Percentiles rank a stretch among this genome's conserved stretches.
These are phyloP conservation scores for Annona cherimola DNA, from an alignment of 164 flowering plant species.

Conservation along the genomic window DNA sequence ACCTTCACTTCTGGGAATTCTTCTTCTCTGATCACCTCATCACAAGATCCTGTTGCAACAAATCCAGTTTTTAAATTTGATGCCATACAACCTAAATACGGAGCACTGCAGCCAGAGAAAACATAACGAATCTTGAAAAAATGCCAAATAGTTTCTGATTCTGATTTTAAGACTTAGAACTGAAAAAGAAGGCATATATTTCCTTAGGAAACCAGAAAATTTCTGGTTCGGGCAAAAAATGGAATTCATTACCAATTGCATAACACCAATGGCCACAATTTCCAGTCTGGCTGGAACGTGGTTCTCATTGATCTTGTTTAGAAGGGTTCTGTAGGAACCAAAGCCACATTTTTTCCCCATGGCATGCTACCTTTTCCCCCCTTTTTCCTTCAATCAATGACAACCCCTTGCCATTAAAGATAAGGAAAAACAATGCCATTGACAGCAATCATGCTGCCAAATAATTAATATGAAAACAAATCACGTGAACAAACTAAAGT, in stretches of 20 bases:
- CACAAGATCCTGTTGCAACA: constrained; percentile 35
- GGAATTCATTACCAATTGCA: not conserved
- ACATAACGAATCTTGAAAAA: too few relatives aligned
- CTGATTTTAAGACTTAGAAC: not conserved
- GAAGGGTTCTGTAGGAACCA: not conserved
- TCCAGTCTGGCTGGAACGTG: not conserved
- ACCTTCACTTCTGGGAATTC: constrained; percentile 83
- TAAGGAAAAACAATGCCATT: not conserved
- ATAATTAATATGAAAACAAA: too few relatives aligned
- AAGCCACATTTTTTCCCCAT: not conserved
- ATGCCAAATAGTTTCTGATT: too few relatives aligned
- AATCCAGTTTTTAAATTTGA: constrained; percentile 5
- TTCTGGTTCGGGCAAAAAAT: not conserved
- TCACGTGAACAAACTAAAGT: not conserved
- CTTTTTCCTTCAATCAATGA: not conserved
- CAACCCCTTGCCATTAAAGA: not conserved
- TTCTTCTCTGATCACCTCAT: constrained; percentile 46
- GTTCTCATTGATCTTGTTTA: not conserved
- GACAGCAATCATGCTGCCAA: not conserved
- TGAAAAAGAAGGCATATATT: not conserved
- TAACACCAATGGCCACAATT: too few relatives aligned
- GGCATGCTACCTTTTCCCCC: not conserved
- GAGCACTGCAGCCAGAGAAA: not conserved
- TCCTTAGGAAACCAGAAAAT: not conserved
- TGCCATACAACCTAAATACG: not conserved